Conservation (phyloP, 176 grass and related monocot species). For the Carex myosuroides region DNA sequence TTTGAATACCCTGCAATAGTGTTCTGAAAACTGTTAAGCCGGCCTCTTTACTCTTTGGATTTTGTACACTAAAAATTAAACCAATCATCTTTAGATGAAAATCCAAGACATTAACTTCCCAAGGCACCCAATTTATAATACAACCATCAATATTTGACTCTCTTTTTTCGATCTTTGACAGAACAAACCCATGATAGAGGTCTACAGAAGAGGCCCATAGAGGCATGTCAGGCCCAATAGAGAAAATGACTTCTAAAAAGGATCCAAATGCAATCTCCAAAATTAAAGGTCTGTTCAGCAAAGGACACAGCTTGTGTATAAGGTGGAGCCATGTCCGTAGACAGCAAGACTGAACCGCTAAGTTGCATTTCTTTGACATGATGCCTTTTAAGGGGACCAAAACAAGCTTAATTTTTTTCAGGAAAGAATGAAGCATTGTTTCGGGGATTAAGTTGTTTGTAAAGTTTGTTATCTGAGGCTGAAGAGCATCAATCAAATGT, state of each 20-base stretch:
- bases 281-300: constrained; percentile 48
- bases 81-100: constrained; percentile 58
- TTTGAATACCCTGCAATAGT: constrained; percentile 47
- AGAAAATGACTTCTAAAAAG: constrained; percentile 66
- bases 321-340: constrained; percentile 77
- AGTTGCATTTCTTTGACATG: constrained; percentile 47
- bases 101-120: constrained; percentile 42
- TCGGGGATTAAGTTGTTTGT: constrained; percentile 6
- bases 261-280: constrained; percentile 48
- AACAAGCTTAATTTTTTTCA: constrained; percentile 72
- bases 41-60: constrained; percentile 36
- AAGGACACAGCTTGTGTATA: constrained; percentile 58
- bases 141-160: constrained; percentile 3
- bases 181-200: constrained; percentile 54
- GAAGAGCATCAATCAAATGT: constrained; percentile 75
- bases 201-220: constrained; percentile 64
- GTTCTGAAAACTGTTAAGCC: constrained; percentile 48
- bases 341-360: constrained; percentile 53
- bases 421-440: constrained; percentile 23
- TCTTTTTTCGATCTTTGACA: constrained; percentile 33
- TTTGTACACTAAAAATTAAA: constrained; percentile 40
- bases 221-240: constrained; percentile 27
- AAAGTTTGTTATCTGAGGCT: constrained; percentile 19
- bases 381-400: constrained; percentile 59
- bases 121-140: constrained; percentile 70